Evolutionary conservation across 495 filamentous ascomycete species (phyloP).

Genomic region (Penicillium psychrofluorescens): DNA sequence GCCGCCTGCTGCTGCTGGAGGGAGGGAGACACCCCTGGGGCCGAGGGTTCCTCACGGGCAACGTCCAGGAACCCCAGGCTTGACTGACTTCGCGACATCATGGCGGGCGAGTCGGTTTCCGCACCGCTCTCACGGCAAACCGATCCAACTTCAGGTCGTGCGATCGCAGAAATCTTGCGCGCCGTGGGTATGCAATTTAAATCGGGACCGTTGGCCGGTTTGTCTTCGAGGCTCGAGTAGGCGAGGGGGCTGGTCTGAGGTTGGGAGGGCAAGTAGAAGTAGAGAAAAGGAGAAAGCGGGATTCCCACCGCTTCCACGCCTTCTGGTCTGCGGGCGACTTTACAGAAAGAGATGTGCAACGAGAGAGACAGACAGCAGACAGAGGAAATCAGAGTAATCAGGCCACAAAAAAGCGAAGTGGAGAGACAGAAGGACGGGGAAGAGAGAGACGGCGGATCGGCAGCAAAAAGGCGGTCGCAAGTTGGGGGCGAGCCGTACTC

Average conservation of each 20-base stretch:
- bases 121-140: neutral
- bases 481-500: neutral
- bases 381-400: too few relatives aligned
- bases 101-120: constrained; percentile 12
- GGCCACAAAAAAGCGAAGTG: neutral
- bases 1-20: constrained; percentile 24
- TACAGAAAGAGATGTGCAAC: too few relatives aligned
- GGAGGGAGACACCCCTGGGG: constrained; percentile 24
- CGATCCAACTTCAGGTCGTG: neutral
- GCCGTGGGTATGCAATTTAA: too few relatives aligned
- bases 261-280: too few relatives aligned
- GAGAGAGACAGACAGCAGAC: too few relatives aligned
- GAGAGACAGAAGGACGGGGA: constrained; percentile 9
- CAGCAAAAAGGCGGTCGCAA: constrained; percentile 10
- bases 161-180: too few relatives aligned
- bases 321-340: neutral
- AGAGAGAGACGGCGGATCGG: constrained; percentile 12
- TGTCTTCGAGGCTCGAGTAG: too few relatives aligned
- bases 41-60: constrained; percentile 25
- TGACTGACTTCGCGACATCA: constrained; percentile 43
- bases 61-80: constrained; percentile 33
- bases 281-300: neutral
- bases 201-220: too few relatives aligned
- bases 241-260: too few relatives aligned
- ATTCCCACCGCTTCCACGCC: constrained; percentile 9